Conservation (phyloP, 73 alveolate genomes). For the Uronychia binucleata region DNA sequence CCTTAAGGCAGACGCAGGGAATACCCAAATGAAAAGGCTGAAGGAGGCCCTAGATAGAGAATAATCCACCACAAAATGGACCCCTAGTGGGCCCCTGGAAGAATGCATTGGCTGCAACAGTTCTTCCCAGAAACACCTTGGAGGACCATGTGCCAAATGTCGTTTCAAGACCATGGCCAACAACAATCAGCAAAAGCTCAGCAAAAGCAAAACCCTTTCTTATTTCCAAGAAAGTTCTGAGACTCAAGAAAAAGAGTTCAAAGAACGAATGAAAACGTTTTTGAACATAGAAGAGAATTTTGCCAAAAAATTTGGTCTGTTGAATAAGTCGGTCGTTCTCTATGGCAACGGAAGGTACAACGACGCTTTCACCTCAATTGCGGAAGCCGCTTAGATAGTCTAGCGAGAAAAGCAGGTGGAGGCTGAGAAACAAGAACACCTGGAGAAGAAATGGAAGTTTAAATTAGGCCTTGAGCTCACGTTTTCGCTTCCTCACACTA, state of each 20-base stretch:
- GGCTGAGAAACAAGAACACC: neutral
- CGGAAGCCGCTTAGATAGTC: conserved; percentile 39
- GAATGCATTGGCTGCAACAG: conserved; percentile 44
- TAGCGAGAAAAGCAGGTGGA: conserved; percentile 29
- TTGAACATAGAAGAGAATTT: conserved; percentile 29
- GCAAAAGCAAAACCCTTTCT: neutral
- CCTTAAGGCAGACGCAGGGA: conserved; percentile 20
- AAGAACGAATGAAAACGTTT: neutral
- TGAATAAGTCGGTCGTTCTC: conserved; percentile 43
- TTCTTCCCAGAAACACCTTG: conserved; percentile 14
- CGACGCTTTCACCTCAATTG: conserved; percentile 43
- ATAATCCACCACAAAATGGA: conserved; percentile 5
- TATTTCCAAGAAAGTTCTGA: neutral
- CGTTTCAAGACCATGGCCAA: conserved; percentile 24
- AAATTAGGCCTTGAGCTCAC: conserved; percentile 43
- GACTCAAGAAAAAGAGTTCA: neutral
- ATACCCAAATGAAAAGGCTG: conserved; percentile 10
- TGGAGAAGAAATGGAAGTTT: conserved; percentile 50
- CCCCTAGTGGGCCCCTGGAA: conserved; percentile 30
- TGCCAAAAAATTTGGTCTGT: conserved; percentile 47
- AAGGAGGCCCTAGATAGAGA: conserved; percentile 16
- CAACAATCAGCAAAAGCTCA: neutral
- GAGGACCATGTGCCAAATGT: conserved; percentile 34
- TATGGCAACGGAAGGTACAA: conserved; percentile 40
- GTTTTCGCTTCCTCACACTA: conserved; percentile 30